Evolutionary conservation across 2,329 filamentous ascomycete genomes (phyloP).

Genomic region (Cadophora malorum): DNA sequence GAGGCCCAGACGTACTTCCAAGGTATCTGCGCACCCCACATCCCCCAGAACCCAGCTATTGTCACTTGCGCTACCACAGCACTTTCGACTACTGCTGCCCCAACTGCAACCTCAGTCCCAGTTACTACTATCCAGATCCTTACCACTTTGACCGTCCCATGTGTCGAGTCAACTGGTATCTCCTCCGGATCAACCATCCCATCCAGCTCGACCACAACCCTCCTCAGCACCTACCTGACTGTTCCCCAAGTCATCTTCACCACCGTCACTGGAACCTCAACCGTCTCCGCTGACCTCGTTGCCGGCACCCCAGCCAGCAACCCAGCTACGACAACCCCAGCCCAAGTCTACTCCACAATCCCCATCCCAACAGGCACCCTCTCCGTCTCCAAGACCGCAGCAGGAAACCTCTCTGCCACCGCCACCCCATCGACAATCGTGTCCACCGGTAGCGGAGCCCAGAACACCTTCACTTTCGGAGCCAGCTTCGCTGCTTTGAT

Average conservation of each 20-base stretch:
- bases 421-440: constrained; percentile 46
- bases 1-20: constrained; percentile 83
- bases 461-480: constrained; percentile 38
- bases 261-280: constrained; percentile 33
- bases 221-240: constrained; percentile 56
- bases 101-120: constrained; percentile 45
- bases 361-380: constrained; percentile 30
- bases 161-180: constrained; percentile 49
- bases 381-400: constrained; percentile 32
- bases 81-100: constrained; percentile 54
- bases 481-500: constrained; percentile 38
- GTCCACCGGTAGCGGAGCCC: constrained; percentile 46
- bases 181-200: constrained; percentile 54
- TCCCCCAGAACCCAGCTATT: constrained; percentile 82
- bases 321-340: constrained; percentile 37
- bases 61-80: constrained; percentile 72
- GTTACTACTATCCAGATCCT: constrained; percentile 56
- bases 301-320: constrained; percentile 51
- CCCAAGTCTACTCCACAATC: constrained; percentile 35
- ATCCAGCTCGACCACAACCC: constrained; percentile 54
- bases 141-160: constrained; percentile 59
- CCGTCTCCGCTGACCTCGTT: constrained; percentile 27
- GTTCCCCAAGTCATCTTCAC: constrained; percentile 60
- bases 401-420: constrained; percentile 35
- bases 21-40: constrained; percentile 83